Base-by-base conservation (phyloP, 495 filamentous ascomycete species). In the Letharia lupina region DNA sequence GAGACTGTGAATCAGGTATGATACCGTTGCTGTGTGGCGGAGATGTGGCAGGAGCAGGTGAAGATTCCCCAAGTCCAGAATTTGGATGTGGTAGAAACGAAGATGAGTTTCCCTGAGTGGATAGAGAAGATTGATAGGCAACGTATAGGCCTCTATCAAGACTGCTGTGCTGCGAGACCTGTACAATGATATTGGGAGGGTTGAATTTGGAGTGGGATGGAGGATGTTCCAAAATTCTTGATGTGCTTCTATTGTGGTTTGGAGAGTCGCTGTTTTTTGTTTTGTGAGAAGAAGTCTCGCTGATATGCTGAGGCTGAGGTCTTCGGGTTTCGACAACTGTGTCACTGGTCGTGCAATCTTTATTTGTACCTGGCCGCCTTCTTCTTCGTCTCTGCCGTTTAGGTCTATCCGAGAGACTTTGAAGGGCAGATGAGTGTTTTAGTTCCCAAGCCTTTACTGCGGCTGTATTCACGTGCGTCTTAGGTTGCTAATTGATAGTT, bases 401-500 rank as follows among this genome's bases (percentile, higher is more conserved):
- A 23, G 54, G 37, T 65, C 41, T 60, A 48, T 60, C 45, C 8
- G 33, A 35, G 12, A 41, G 40, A 23, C 9, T 65, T 11, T 40
- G 31, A 16, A 28, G 44, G 23, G 41, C 1, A 12, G 42, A 7
- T 33, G 41, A 40, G 56, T 74, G 73, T 41, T 68, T 70, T 20
- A 68, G 67, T 60, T 79, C 68, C 78, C 78, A 79, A 48, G 64
- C 68, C 28, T 72, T 60, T 40, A 76, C 65, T 33, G 77, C 77
- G 48, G 66, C 62, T 39, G 71, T 73, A 68, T 69, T 77, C 35
- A 75, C 77, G 75, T 77, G 71, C 58, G 70, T 70, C 67, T 77
- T 79, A 20, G 77, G 77, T 75, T 79, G 75, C 78, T 80, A 65
- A 37, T 20, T 58, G 61, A 45, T 2, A 0, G 40, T 50, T 56